These are phyloP conservation scores for Saxophila tyrrhenica DNA, from an alignment of 495 filamentous ascomycete species.

Conservation along the genomic window DNA sequence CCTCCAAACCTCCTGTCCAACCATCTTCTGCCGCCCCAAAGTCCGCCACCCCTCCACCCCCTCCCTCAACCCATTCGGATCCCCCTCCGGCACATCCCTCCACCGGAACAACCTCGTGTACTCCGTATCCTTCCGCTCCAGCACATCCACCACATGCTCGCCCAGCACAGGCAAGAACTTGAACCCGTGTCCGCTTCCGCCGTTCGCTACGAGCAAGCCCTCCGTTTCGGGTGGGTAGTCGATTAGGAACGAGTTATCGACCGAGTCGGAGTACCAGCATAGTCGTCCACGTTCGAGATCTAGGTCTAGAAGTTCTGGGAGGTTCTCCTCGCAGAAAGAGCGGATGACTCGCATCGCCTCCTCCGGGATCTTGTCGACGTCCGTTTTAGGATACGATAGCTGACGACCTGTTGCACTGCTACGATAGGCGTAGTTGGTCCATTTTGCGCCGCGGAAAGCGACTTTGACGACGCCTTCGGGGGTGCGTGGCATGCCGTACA, in stretches of 20 bases:
- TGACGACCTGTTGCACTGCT: neutral
- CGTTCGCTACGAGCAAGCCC: slow-evolving; percentile 37
- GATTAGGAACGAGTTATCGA: slow-evolving; percentile 45
- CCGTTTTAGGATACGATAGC: neutral
- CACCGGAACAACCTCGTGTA: slow-evolving; percentile 4
- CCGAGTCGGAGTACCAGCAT: slow-evolving; percentile 49
- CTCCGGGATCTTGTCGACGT: slow-evolving; percentile 1
- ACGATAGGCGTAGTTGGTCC: neutral
- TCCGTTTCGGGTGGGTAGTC: slow-evolving; percentile 40
- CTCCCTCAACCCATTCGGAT: slow-evolving; percentile 1
- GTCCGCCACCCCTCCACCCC: slow-evolving; percentile 3
- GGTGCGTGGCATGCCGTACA: slow-evolving; percentile 8
- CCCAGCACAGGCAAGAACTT: slow-evolving; percentile 48
- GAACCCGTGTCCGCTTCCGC: slow-evolving; percentile 45
- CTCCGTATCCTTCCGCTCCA: slow-evolving; percentile 7
- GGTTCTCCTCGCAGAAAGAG: slow-evolving; percentile 5
- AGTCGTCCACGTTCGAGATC: slow-evolving; percentile 38
- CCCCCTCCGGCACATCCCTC: slow-evolving; percentile 2
- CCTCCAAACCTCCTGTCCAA: neutral
- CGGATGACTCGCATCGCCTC: slow-evolving; percentile 5
- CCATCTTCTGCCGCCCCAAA: slow-evolving; percentile 3
- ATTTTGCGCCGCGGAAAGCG: slow-evolving; percentile 6
- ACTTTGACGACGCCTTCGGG: slow-evolving; percentile 5
- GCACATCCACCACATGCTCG: slow-evolving; percentile 34
- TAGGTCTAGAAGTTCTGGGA: slow-evolving; percentile 39